Conservation (phyloP, 495 filamentous ascomycete genomes). For the Wilcoxina mikolae region DNA sequence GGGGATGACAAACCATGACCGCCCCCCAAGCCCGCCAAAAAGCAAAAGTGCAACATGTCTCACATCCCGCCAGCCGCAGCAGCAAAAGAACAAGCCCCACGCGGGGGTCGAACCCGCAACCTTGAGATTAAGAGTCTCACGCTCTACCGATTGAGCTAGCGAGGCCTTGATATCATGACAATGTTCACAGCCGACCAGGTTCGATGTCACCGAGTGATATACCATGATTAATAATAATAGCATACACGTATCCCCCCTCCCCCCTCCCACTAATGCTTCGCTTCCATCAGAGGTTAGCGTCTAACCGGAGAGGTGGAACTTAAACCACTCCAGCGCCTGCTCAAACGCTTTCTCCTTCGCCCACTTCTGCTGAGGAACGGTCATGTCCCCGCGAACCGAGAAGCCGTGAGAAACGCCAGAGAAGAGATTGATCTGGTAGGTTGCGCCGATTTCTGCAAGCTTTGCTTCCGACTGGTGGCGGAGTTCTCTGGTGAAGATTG, state of each 20-base stretch:
- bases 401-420: constrained; percentile 68
- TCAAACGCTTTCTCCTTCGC: constrained; percentile 76
- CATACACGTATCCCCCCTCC: too few species aligned
- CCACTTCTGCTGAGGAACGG: constrained; percentile 47
- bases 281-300: neutral
- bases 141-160: constrained; percentile 48
- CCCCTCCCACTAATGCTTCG: neutral
- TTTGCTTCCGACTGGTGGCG: constrained; percentile 49
- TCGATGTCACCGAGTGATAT: too few species aligned
- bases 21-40: too few species aligned
- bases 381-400: constrained; percentile 52
- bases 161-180: too few species aligned
- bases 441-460: constrained; percentile 44
- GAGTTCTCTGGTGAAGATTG: constrained; percentile 61
- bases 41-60: too few species aligned
- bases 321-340: constrained; percentile 69
- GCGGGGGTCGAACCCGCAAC: constrained; percentile 45
- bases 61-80: too few species aligned
- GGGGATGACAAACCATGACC: too few species aligned
- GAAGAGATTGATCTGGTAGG: constrained; percentile 73
- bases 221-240: too few species aligned
- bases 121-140: constrained; percentile 49
- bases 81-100: too few species aligned
- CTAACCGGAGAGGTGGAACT: constrained; percentile 28
- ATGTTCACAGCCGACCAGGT: too few species aligned